Conservation (phyloP, 2,329 filamentous ascomycete species). For the Ceratocystis albifundus region DNA sequence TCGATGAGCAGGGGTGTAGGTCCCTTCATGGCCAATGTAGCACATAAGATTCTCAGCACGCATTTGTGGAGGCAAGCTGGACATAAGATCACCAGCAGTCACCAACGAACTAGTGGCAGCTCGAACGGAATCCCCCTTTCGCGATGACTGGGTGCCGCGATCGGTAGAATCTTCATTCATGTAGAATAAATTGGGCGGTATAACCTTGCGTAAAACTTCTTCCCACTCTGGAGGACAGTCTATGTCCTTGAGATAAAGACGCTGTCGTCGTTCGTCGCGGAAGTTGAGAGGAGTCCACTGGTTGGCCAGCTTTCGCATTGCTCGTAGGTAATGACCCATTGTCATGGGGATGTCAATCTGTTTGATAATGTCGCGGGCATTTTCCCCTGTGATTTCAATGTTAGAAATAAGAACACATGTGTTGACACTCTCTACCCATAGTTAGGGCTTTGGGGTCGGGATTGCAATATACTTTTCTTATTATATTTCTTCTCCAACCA, state of each 20-base stretch:
- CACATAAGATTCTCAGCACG: conserved; percentile 96
- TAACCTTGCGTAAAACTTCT: conserved; percentile 61
- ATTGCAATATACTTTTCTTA: conserved; percentile 53
- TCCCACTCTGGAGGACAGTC: conserved; percentile 86
- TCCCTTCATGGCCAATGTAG: conserved; percentile 94
- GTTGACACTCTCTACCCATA: too few relatives aligned
- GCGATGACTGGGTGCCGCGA: conserved; percentile 26
- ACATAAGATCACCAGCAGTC: conserved; percentile 85
- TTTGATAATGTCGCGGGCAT: conserved; percentile 66
- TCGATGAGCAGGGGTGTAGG: conserved; percentile 85
- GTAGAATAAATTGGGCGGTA: conserved; percentile 78
- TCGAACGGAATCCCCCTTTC: neutral
- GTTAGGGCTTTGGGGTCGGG: conserved; percentile 20
- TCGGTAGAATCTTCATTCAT: conserved; percentile 64
- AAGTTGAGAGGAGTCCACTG: conserved; percentile 69
- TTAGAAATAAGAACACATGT: conserved; percentile 5
- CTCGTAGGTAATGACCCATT: conserved; percentile 78
- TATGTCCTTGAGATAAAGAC: conserved; percentile 93
- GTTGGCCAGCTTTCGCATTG: conserved; percentile 71
- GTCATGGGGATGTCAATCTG: conserved; percentile 71
- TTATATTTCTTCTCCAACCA: conserved; percentile 74
- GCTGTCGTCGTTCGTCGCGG: conserved; percentile 65
- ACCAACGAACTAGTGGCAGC: conserved; percentile 40
- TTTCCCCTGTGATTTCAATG: conserved; percentile 50
- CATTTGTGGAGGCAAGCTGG: conserved; percentile 74